Evolutionary conservation across 805 yeast genomes (phyloP).

Genomic region (Zygoascus tannicola): DNA sequence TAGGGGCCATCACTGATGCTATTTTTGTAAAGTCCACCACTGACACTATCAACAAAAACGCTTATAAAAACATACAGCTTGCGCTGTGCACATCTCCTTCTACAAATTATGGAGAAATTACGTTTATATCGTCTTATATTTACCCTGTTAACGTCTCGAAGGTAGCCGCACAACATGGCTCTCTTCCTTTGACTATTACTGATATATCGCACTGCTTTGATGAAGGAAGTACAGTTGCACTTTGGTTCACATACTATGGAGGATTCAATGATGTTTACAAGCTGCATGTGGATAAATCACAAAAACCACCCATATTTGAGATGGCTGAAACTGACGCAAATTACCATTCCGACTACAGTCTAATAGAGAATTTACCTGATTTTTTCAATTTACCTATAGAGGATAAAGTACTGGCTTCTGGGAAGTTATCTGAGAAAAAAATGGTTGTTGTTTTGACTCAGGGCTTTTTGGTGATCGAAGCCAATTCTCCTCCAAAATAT

Average conservation of each 20-base stretch:
- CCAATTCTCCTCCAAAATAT: not conserved
- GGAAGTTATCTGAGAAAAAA: not conserved
- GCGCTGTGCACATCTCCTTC: not conserved
- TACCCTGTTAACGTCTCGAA: too few species aligned
- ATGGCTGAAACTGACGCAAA: too few species aligned
- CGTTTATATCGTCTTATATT: not conserved
- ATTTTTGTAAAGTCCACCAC: not conserved
- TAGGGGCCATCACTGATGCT: not conserved
- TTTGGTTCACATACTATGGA: too few species aligned
- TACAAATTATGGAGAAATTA: not conserved
- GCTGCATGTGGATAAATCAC: too few species aligned
- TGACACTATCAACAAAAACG: not conserved
- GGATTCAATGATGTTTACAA: too few species aligned
- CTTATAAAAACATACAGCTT: not conserved
- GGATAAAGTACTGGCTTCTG: not conserved
- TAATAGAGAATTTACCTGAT: too few species aligned
- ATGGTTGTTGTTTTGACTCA: not conserved
- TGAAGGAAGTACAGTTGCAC: too few species aligned
- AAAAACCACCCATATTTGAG: too few species aligned
- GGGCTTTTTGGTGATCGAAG: not conserved
- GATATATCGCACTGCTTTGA: too few species aligned
- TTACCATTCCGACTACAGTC: too few species aligned
- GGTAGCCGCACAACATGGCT: too few species aligned
- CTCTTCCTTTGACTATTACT: too few species aligned
- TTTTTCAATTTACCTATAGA: not conserved